phyloP scores from a whole-genome alignment of 2,329 filamentous ascomycete species.

The Neonectria sp. region DNA sequence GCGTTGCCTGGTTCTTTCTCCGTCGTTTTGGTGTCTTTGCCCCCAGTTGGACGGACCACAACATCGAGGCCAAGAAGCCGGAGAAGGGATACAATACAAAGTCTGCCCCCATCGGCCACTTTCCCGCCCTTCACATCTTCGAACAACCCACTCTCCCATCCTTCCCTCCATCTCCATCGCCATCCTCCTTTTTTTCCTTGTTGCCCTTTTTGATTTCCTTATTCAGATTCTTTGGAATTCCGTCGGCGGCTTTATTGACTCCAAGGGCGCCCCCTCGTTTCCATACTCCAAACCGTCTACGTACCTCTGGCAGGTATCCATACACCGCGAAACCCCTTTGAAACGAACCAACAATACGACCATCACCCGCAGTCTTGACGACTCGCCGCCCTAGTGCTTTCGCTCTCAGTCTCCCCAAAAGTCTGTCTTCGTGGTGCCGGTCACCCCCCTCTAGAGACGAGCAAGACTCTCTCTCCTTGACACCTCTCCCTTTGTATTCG shows the following conservation, averaged over 20 bases:
- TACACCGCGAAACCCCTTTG: slow-evolving; percentile 31
- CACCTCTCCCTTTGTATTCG: slow-evolving; percentile 43
- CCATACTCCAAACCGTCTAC: slow-evolving; percentile 14
- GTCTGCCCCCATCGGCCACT: slow-evolving; percentile 21
- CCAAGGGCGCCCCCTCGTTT: slow-evolving; percentile 20
- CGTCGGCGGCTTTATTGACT: slow-evolving; percentile 17
- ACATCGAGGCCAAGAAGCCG: neutral
- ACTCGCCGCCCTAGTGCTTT: slow-evolving; percentile 30
- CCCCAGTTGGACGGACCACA: slow-evolving; percentile 1
- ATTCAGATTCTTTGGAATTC: slow-evolving; percentile 37
- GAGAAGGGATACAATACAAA: slow-evolving; percentile 21
- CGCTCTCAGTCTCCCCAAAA: slow-evolving; percentile 27
- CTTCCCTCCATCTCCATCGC: slow-evolving; percentile 15
- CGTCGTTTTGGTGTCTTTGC: neutral
- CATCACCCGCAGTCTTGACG: slow-evolving; percentile 37
- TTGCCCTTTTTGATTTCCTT: slow-evolving; percentile 14
- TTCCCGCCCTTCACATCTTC: slow-evolving; percentile 29
- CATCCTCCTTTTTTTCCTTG: slow-evolving; percentile 15
- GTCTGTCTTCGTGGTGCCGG: slow-evolving; percentile 38
- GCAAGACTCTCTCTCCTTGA: slow-evolving; percentile 36
- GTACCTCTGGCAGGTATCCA: slow-evolving; percentile 32
- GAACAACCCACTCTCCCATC: slow-evolving; percentile 22
- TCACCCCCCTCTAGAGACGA: slow-evolving; percentile 36
- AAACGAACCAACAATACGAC: slow-evolving; percentile 18
- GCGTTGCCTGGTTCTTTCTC: slow-evolving; percentile 5